phyloP scores from a whole-genome alignment of 2,329 filamentous ascomycete species.

The Neonectria coccinea region DNA sequence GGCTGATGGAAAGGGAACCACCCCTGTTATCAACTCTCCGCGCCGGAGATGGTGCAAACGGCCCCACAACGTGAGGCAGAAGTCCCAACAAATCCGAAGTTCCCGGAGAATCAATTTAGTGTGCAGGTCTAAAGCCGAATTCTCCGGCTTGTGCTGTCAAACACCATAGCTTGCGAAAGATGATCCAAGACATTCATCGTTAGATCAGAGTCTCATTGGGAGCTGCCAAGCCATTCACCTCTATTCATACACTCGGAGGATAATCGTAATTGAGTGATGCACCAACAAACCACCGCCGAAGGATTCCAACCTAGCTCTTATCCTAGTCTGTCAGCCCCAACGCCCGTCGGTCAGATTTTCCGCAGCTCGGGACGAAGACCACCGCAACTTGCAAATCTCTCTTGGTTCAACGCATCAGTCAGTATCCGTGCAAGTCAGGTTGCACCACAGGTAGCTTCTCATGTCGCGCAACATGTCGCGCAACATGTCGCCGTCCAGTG shows the following conservation, averaged over 20 bases:
- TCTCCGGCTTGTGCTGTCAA: neutral
- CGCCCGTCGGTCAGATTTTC: neutral
- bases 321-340: neutral
- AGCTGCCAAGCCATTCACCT: neutral
- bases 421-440: neutral
- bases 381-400: neutral
- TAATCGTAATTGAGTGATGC: neutral
- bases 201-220: neutral
- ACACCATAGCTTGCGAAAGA: too few species aligned
- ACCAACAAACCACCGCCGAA: neutral
- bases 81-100: neutral
- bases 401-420: neutral
- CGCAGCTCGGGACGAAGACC: neutral
- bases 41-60: neutral
- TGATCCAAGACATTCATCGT: neutral
- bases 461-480: neutral
- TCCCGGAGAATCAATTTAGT: neutral
- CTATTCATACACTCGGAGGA: neutral
- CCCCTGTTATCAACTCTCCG: neutral
- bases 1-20: neutral
- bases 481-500: neutral
- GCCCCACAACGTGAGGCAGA: neutral
- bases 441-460: neutral
- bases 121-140: neutral
- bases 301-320: neutral